Conservation (phyloP, 768 basidiomycete genomes). For the Thelephora ganbajun region DNA sequence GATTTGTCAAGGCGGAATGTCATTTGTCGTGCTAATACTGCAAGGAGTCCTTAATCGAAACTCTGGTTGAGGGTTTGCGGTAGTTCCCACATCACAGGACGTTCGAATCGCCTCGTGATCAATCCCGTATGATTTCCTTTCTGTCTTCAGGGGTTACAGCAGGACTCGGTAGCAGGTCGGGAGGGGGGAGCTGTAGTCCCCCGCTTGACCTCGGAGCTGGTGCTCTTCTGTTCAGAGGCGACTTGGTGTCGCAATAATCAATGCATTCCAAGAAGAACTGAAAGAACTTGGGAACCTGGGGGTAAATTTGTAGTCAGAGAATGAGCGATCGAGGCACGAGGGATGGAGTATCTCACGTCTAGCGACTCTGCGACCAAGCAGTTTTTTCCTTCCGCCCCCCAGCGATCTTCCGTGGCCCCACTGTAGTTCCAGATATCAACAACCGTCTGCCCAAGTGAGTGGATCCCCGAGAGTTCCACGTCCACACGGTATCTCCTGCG, state of each 20-base stretch:
- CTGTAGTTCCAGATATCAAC: conserved; percentile 65
- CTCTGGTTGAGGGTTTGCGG: too few relatives aligned
- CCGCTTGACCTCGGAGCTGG: neutral
- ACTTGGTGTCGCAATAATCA: conserved; percentile 38
- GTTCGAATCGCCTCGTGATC: too few relatives aligned
- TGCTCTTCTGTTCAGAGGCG: conserved; percentile 37
- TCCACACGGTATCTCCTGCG: conserved; percentile 63
- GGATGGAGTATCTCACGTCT: conserved; percentile 37
- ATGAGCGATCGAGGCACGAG: neutral
- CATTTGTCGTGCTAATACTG: too few relatives aligned
- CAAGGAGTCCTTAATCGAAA: too few relatives aligned
- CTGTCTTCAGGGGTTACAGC: too few relatives aligned
- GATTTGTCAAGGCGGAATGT: neutral
- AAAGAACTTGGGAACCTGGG: conserved; percentile 53
- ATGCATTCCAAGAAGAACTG: conserved; percentile 48
- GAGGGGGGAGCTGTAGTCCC: too few relatives aligned
- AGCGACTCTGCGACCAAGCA: conserved; percentile 56
- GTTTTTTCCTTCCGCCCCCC: conserved; percentile 67
- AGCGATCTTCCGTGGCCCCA: conserved; percentile 37
- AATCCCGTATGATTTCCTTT: too few relatives aligned
- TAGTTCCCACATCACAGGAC: too few relatives aligned
- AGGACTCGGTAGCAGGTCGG: too few relatives aligned
- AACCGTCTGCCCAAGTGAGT: conserved; percentile 64
- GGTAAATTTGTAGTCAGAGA: conserved; percentile 2
- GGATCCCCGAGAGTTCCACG: conserved; percentile 55